These are phyloP conservation scores for Mortierella sp. DNA, from an alignment of 371 early-diverging fungal genomes.

Conservation along the genomic window DNA sequence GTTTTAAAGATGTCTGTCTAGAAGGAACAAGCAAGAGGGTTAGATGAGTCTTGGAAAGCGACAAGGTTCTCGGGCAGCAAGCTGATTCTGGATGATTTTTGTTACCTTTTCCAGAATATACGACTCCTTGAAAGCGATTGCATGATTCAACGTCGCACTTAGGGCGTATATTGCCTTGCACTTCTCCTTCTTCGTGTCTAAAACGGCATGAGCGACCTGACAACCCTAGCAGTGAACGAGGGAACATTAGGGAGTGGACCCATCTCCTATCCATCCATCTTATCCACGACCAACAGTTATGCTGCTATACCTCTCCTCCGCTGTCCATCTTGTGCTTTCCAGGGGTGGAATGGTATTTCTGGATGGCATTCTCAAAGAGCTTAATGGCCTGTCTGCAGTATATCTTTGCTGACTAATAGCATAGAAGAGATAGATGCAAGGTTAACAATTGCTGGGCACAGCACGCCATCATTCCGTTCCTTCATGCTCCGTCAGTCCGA, in stretches of 20 bases:
- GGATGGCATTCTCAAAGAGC: slow-evolving; percentile 32
- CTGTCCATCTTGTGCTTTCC: slow-evolving; percentile 36
- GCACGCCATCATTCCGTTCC: too few relatives aligned
- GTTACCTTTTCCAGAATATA: slow-evolving; percentile 43
- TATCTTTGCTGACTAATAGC: slow-evolving; percentile 41
- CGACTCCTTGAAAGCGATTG: slow-evolving; percentile 36
- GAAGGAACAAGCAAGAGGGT: background rate
- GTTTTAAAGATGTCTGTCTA: slow-evolving; percentile 39
- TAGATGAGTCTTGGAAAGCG: background rate
- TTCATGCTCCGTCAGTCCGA: too few relatives aligned
- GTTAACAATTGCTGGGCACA: slow-evolving; percentile 11
- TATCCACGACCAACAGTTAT: background rate
- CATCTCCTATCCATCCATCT: too few relatives aligned
- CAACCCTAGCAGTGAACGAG: slow-evolving; percentile 15
- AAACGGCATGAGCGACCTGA: slow-evolving; percentile 18
- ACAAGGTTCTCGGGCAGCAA: too few relatives aligned
- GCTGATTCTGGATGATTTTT: background rate
- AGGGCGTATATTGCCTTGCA: slow-evolving; percentile 51
- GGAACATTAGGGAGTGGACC: background rate
- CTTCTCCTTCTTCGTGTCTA: slow-evolving; percentile 44
- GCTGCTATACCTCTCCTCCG: slow-evolving; percentile 26
- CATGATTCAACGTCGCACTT: slow-evolving; percentile 37
- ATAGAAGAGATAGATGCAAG: background rate
- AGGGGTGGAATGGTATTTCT: slow-evolving; percentile 38
- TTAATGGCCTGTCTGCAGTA: slow-evolving; percentile 46